These are phyloP conservation scores for Acanthamoeba rhysodes DNA, from an alignment of 208 protist genomes.

Conservation along the genomic window DNA sequence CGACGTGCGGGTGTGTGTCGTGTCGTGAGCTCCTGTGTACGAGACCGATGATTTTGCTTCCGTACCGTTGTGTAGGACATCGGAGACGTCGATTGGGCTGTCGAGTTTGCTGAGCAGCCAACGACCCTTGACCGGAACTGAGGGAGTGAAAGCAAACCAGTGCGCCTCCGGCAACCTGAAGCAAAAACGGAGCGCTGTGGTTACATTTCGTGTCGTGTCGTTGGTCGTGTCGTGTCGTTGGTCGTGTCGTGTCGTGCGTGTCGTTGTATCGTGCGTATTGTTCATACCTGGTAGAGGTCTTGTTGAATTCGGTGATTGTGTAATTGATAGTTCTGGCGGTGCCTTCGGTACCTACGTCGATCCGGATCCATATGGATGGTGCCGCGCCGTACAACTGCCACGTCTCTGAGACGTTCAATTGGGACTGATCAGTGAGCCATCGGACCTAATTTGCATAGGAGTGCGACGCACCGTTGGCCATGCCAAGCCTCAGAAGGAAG, in stretches of 20 bases:
- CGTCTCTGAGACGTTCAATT: background rate
- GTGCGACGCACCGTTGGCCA: background rate
- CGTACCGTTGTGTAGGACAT: slow-evolving; percentile 5
- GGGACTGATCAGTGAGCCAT: background rate
- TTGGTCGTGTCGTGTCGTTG: background rate
- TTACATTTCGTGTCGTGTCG: background rate
- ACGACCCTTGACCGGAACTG: background rate
- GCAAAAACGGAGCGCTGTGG: background rate
- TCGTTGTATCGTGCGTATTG: background rate
- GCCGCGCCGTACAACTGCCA: slow-evolving; percentile 38
- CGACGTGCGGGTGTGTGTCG: too few relatives aligned
- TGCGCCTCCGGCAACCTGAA: slow-evolving; percentile 1
- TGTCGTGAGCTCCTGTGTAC: too few relatives aligned
- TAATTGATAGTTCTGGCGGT: background rate
- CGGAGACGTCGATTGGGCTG: slow-evolving; percentile 31
- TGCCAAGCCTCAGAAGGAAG: background rate
- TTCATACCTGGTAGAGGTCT: background rate
- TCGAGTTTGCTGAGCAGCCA: slow-evolving; percentile 1
- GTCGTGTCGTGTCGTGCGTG: background rate
- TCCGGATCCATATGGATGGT: background rate
- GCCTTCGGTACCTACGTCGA: background rate
- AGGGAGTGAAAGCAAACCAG: background rate
- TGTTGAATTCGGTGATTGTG: background rate
- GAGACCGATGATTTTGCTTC: too few relatives aligned
- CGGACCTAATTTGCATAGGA: background rate